Conservation (phyloP, 164 flowering plant genomes). For the Dillenia suffruticosa region DNA sequence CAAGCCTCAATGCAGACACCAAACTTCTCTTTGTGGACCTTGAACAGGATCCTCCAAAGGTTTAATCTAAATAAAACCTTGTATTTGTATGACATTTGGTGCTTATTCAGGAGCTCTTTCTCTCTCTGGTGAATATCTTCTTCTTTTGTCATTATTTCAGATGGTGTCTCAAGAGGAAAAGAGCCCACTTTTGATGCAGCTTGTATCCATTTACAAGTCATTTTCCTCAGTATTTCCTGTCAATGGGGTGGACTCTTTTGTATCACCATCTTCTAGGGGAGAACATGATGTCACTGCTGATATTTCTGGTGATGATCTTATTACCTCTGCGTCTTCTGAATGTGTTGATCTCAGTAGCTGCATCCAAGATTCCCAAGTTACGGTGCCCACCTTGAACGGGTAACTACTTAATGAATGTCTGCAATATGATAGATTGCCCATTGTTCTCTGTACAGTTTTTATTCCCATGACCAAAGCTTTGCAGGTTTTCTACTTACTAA, state of each 20-base stretch:
- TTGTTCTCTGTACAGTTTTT: no score
- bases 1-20: slow-evolving; percentile 43
- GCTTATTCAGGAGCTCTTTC: background rate
- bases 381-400: slow-evolving; percentile 92
- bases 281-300: slow-evolving; percentile 8
- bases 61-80: slow-evolving; percentile 15
- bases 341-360: slow-evolving; percentile 67
- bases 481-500: no score
- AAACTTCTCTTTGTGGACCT: slow-evolving; percentile 59
- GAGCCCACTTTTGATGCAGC: slow-evolving; percentile 34
- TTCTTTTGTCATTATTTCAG: slow-evolving; percentile 31
- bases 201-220: slow-evolving; percentile 47
- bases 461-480: no score
- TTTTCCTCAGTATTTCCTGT: slow-evolving; percentile 45
- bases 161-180: slow-evolving; percentile 40
- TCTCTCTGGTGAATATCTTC: background rate
- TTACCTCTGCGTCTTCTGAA: slow-evolving; percentile 37
- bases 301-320: slow-evolving; percentile 18
- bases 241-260: slow-evolving; percentile 20
- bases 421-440: no score
- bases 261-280: slow-evolving; percentile 13
- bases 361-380: slow-evolving; percentile 57
- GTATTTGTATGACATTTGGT: background rate
- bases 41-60: slow-evolving; percentile 91
- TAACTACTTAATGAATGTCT: slow-evolving; percentile 24